Percentiles rank a stretch among this genome's conserved stretches.
Evolutionary conservation across 345 rosid species (phyloP).

Genomic region (Iberis pinnata): DNA sequence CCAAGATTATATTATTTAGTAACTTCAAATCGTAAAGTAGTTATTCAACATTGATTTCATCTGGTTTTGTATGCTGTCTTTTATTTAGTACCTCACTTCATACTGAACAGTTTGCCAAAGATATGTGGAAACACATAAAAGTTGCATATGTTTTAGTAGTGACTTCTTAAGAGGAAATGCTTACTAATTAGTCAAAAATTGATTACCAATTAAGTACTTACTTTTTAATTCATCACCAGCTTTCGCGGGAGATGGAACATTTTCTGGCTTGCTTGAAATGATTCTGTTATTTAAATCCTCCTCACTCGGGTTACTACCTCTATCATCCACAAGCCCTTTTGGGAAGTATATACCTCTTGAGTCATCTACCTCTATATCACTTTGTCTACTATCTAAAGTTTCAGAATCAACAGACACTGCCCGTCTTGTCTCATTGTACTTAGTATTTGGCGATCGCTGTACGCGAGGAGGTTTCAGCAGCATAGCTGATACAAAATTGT

Average conservation of each 20-base stretch:
- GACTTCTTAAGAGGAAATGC: not conserved
- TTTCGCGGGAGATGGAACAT: conserved; percentile 34
- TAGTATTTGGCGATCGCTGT: conserved; percentile 44
- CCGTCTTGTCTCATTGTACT: conserved; percentile 37
- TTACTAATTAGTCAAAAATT: conserved; percentile 4
- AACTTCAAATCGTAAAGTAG: not conserved
- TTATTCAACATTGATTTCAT: conserved; percentile 8
- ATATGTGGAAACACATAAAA: not conserved
- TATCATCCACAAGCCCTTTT: conserved; percentile 32
- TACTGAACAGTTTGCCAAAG: conserved; percentile 10
- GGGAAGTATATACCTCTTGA: conserved; percentile 29
- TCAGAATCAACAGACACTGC: conserved; percentile 39
- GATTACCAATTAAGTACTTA: conserved; percentile 34
- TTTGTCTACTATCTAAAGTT: conserved; percentile 23
- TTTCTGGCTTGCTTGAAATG: conserved; percentile 39
- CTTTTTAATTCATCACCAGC: conserved; percentile 39
- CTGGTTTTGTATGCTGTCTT: not conserved
- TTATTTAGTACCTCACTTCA: not conserved
- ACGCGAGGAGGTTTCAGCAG: conserved; percentile 61
- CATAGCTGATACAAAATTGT: conserved; percentile 41
- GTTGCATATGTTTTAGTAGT: not conserved
- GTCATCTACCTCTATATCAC: conserved; percentile 33
- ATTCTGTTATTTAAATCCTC: conserved; percentile 32
- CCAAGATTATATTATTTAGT: not conserved
- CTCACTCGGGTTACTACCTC: conserved; percentile 39